phyloP scores from a whole-genome alignment of 2,329 filamentous ascomycete genomes.

The Purpureocillium lavendulum region DNA sequence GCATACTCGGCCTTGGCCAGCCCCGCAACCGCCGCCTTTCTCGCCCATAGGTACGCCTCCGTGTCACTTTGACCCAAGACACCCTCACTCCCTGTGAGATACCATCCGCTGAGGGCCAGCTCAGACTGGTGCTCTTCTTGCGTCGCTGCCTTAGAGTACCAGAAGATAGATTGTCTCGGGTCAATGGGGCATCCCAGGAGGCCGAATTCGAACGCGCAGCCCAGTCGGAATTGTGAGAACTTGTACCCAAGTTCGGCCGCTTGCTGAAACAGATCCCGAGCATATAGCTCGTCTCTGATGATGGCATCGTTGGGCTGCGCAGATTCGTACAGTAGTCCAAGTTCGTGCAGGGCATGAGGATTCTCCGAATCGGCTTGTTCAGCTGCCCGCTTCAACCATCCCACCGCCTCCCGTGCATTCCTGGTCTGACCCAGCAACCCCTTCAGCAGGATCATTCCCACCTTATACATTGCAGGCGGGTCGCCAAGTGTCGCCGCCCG shows the following conservation, averaged over 20 bases:
- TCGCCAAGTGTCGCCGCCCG: slow-evolving; percentile 85
- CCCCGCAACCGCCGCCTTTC: slow-evolving; percentile 83
- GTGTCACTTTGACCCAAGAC: slow-evolving; percentile 88
- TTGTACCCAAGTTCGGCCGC: slow-evolving; percentile 89
- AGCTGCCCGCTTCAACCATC: slow-evolving; percentile 88
- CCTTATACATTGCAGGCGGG: slow-evolving; percentile 93
- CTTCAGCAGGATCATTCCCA: slow-evolving; percentile 93
- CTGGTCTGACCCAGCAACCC: slow-evolving; percentile 80
- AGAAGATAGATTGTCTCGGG: slow-evolving; percentile 76
- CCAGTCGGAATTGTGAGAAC: slow-evolving; percentile 85
- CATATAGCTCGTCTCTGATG: slow-evolving; percentile 73
- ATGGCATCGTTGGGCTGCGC: slow-evolving; percentile 62
- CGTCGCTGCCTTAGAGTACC: slow-evolving; percentile 85
- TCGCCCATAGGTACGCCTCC: slow-evolving; percentile 93
- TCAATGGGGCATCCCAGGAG: slow-evolving; percentile 76
- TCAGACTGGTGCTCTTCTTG: slow-evolving; percentile 94
- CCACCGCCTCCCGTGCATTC: slow-evolving; percentile 78
- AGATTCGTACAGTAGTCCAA: slow-evolving; percentile 59
- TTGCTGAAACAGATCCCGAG: slow-evolving; percentile 72
- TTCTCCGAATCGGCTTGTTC: slow-evolving; percentile 84
- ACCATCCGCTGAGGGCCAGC: slow-evolving; percentile 81
- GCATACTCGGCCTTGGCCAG: slow-evolving; percentile 93
- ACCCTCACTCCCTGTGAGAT: slow-evolving; percentile 81
- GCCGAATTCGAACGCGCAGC: slow-evolving; percentile 84
- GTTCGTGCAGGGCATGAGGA: slow-evolving; percentile 88